Evolutionary conservation across 2,329 filamentous ascomycete genomes (phyloP).

Genomic region (Akanthomyces lecanii): DNA sequence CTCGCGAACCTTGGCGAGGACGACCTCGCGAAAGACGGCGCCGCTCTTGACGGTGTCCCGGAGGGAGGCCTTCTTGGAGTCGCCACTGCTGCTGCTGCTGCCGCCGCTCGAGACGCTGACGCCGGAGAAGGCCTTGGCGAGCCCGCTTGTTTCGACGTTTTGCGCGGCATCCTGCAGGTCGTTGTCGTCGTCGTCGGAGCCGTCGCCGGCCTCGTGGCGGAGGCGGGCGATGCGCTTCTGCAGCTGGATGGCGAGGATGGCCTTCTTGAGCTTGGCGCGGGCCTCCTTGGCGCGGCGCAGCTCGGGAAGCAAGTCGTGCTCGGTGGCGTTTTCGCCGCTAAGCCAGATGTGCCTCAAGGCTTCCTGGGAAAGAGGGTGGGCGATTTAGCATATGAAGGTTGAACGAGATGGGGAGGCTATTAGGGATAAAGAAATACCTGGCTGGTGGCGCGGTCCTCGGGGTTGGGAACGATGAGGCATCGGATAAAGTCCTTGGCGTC

Average conservation of each 20-base stretch:
- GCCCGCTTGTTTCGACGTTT: conserved; percentile 19
- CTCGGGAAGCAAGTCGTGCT: conserved; percentile 96
- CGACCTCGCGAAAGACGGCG: conserved; percentile 89
- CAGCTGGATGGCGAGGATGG: conserved; percentile 94
- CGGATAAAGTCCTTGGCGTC: conserved; percentile 96
- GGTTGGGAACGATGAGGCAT: conserved; percentile 71
- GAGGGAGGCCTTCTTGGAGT: conserved; percentile 35
- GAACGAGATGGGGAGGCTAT: conserved; percentile 15
- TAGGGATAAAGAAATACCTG: conserved; percentile 40
- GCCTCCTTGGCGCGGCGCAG: conserved; percentile 85
- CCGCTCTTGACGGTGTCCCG: conserved; percentile 37
- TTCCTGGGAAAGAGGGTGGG: conserved; percentile 43
- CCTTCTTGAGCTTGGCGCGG: conserved; percentile 83
- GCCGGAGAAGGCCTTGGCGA: conserved; percentile 15
- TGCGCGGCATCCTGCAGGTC: conserved; percentile 58
- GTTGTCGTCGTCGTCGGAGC: conserved; percentile 64
- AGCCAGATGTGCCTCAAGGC: conserved; percentile 84
- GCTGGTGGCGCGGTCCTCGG: conserved; percentile 72
- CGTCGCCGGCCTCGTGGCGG: conserved; percentile 84
- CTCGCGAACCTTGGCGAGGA: conserved; percentile 87
- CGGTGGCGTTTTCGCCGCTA: conserved; percentile 82
- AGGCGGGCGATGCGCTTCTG: conserved; percentile 92
- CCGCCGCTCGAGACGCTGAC: conserved; percentile 6
- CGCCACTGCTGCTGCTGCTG: conserved; percentile 28
- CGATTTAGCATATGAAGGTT: conserved; percentile 6